These are phyloP conservation scores for Sugiyamaella americana DNA, from an alignment of 805 yeast species.

Conservation along the genomic window DNA sequence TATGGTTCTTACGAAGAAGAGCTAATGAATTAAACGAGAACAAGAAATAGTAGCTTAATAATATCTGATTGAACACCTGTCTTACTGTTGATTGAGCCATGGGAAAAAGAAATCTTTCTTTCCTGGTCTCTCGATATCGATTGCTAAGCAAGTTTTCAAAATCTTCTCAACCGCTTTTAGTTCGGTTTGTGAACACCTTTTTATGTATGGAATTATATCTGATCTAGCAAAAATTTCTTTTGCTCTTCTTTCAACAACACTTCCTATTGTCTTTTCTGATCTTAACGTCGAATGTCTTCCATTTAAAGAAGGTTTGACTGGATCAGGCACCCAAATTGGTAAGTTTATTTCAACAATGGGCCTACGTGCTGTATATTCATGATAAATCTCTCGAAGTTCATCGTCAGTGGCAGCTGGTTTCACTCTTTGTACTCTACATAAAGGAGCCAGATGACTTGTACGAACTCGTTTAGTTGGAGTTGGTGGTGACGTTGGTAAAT, in stretches of 20 bases:
- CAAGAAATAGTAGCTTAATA: too few species aligned
- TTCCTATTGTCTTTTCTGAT: neutral
- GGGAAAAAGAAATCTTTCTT: slow-evolving; percentile 8
- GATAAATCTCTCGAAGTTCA: slow-evolving; percentile 8
- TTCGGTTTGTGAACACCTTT: neutral
- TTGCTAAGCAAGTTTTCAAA: slow-evolving; percentile 8
- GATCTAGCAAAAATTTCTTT: neutral
- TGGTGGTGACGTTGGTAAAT: slow-evolving; percentile 1
- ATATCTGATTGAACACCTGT: too few species aligned
- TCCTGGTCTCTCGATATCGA: slow-evolving; percentile 9
- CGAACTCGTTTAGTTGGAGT: slow-evolving; percentile 2
- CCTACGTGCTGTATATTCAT: slow-evolving; percentile 3
- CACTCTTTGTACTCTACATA: slow-evolving; percentile 8
- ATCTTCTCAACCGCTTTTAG: slow-evolving; percentile 3
- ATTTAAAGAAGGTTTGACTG: neutral
- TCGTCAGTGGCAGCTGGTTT: slow-evolving; percentile 6
- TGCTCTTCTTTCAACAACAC: slow-evolving; percentile 4
- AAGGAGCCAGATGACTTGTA: slow-evolving; percentile 5
- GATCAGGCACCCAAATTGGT: slow-evolving; percentile 12
- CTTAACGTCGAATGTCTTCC: slow-evolving; percentile 2
- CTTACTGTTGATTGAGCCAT: too few species aligned
- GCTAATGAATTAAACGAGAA: too few species aligned
- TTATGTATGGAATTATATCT: neutral
- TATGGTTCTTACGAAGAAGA: too few species aligned
- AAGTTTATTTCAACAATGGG: slow-evolving; percentile 4